Base-by-base conservation (phyloP, 2,329 filamentous ascomycete genomes). In the Fusarium pseudograminearum region DNA sequence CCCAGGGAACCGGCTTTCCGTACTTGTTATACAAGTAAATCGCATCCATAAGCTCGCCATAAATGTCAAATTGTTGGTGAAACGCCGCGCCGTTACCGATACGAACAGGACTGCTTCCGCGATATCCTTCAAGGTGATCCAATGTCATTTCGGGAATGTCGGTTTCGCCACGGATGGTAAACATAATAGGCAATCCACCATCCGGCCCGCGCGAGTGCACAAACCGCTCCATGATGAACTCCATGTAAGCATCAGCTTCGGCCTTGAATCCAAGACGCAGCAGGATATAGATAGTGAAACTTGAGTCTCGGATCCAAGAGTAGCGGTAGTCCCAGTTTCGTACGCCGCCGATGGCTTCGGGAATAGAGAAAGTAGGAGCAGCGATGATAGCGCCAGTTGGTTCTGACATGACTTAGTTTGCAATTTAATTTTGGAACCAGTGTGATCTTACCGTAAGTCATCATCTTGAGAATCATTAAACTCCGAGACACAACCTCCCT, bases 21-120 rank as follows among this genome's bases (percentile, higher is more conserved):
- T 92, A 92, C 76, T 93, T 93, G 79, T 93, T 93, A 78, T 91
- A 92, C 41, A 94, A 81, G 72, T 94, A 94, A 47, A 94, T 90
- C 24, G 84, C 89, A 75, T 94, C 91, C 86, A 93, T 90, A 5
- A 93, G 83, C 78, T 93, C 91, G 44, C 91, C 91, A 72, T 94
- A 94, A 26, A 93, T 93, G 73, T 94, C 91, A 68, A 93, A 89
- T 75, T 94, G 92, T 50, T 89, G 87, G 74, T 94, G 92, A 70
- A 89, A 91, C 1, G 91, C 91, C 2, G 92, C 92, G 0, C 90
- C 91, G 70, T 94, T 94, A 14, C 92, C 91, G 52, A 94, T 91
- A 4, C 92, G 87, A 24, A 94, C 91, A 0, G 92, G 92, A 48
- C 81, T 85, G 76, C 91, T 93, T 28, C 87, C 86, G 54, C 88